Conservation (phyloP, 2,329 filamentous ascomycete species). For the Periconia digitata region DNA sequence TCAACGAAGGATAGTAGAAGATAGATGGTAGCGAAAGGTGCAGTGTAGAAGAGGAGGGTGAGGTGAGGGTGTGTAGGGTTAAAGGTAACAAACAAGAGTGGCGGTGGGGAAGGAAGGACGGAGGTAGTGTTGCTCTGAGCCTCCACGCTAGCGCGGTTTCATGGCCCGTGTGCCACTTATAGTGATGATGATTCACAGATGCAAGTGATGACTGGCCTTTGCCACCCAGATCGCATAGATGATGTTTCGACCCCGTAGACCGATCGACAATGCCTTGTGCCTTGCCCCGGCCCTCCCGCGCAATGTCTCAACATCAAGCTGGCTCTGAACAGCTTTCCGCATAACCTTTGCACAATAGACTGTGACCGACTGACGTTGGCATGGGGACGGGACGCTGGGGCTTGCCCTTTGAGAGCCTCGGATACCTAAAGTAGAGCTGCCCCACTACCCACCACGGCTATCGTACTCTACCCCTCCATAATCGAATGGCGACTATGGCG, state of each 20-base stretch:
- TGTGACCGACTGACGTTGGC: background rate
- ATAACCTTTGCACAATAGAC: background rate
- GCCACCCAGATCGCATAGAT: background rate
- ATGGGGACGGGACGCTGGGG: background rate
- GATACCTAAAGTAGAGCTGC: constrained; percentile 1
- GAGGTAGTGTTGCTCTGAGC: background rate
- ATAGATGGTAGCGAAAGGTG: background rate
- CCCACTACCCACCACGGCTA: constrained; percentile 5
- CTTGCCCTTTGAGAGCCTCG: constrained; percentile 6
- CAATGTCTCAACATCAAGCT: background rate
- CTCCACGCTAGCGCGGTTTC: constrained; percentile 4
- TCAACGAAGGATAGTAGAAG: background rate
- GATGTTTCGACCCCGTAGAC: too few species aligned
- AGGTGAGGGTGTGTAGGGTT: background rate
- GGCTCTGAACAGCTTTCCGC: background rate
- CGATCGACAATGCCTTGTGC: too few species aligned
- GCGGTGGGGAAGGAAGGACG: background rate
- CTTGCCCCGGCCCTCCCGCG: too few species aligned
- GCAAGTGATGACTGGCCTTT: background rate
- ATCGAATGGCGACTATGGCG: background rate
- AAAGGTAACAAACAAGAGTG: background rate
- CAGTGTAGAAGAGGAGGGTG: background rate
- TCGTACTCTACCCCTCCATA: background rate
- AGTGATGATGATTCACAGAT: constrained; percentile 2
- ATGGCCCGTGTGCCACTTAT: constrained; percentile 2